Percentiles rank a stretch among this genome's conserved stretches.
phyloP scores from a whole-genome alignment of 2,329 filamentous ascomycete species.

The Coleophoma eucalyptorum region DNA sequence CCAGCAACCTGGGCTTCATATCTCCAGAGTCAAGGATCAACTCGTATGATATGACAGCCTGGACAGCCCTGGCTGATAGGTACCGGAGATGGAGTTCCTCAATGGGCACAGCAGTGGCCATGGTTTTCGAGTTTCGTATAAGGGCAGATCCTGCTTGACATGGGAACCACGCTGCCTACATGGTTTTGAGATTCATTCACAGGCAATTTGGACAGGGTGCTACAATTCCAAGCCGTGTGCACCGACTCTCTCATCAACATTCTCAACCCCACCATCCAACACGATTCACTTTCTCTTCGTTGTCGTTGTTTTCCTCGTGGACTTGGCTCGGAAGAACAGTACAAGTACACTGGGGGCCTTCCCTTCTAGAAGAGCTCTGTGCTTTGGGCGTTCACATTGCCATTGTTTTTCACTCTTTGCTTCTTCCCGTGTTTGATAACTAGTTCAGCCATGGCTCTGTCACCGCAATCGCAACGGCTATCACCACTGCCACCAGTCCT shows the following conservation, averaged over 20 bases:
- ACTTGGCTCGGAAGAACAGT: not conserved
- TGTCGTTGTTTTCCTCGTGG: not conserved
- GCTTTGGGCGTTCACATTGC: not conserved
- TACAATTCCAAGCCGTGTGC: not conserved
- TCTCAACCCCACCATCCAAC: too few species aligned
- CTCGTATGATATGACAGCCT: too few species aligned
- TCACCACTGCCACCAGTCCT: constrained; percentile 22
- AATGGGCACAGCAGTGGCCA: not conserved
- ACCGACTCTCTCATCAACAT: not conserved
- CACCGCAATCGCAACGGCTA: constrained; percentile 13
- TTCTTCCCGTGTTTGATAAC: not conserved
- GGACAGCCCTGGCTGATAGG: not conserved
- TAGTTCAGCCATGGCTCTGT: not conserved
- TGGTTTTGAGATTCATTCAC: not conserved
- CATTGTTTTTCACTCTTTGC: not conserved
- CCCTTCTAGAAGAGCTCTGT: not conserved
- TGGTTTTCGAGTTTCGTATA: not conserved
- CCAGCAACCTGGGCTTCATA: too few species aligned
- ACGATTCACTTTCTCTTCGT: not conserved
- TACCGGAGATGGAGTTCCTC: not conserved
- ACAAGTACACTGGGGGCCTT: not conserved
- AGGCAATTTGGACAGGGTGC: not conserved
- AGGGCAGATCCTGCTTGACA: not conserved
- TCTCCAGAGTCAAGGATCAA: too few species aligned
- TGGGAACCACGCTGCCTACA: not conserved